A percentile compares a stretch with the other conserved stretches of the same genome.
These are phyloP conservation scores for Ulmus americana DNA, from an alignment of 331 rosid species.

Conservation along the genomic window DNA sequence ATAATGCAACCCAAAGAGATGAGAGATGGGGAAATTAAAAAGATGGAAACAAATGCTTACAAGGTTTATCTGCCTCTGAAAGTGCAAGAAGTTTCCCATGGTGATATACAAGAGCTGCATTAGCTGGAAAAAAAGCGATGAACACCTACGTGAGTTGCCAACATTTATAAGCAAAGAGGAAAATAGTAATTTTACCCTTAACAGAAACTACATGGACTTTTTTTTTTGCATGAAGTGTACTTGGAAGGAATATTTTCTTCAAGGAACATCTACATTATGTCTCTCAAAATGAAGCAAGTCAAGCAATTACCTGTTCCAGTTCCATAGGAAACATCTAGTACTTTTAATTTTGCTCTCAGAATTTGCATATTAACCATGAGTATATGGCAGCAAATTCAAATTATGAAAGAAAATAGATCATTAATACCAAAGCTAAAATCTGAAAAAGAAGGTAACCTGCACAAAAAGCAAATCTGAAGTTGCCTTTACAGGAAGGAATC, in stretches of 20 bases:
- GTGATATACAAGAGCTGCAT: constrained; percentile 86
- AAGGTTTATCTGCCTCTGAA: constrained; percentile 83
- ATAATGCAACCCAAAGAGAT: neutral
- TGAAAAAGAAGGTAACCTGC: constrained; percentile 48
- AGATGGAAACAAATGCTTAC: constrained; percentile 39
- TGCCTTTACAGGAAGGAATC: constrained; percentile 93
- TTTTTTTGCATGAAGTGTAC: too few relatives aligned
- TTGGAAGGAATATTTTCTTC: neutral
- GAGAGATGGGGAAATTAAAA: neutral
- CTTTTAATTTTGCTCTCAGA: constrained; percentile 67
- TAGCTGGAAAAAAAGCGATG: constrained; percentile 43
- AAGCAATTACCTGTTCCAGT: constrained; percentile 53
- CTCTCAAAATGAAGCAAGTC: neutral
- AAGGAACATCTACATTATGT: neutral
- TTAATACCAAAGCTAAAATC: constrained; percentile 8
- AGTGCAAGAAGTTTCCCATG: constrained; percentile 90
- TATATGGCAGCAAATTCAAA: constrained; percentile 7
- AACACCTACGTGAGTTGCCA: constrained; percentile 21
- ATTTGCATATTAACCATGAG: constrained; percentile 71
- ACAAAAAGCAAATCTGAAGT: constrained; percentile 97
- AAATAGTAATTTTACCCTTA: constrained; percentile 5
- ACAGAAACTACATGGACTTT: too few relatives aligned
- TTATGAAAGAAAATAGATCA: too few relatives aligned
- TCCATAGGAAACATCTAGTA: constrained; percentile 69
- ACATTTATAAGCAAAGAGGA: constrained; percentile 11